Percentiles rank a stretch among this genome's conserved stretches.
Evolutionary conservation across 2,329 filamentous ascomycete species (phyloP).

Genomic region (Colletotrichum eleusines): DNA sequence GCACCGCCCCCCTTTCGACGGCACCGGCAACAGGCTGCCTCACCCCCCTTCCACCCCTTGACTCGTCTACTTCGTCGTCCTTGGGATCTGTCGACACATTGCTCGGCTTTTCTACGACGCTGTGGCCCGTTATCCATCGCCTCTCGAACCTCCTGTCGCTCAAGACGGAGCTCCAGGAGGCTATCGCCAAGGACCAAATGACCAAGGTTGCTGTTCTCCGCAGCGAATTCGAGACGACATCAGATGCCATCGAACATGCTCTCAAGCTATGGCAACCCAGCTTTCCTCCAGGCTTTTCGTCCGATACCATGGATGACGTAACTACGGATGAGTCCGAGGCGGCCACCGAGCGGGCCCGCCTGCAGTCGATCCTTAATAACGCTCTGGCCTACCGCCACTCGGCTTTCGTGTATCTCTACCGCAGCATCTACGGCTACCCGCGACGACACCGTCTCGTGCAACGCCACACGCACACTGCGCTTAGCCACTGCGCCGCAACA

Average conservation of each 20-base stretch:
- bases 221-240: slow-evolving; percentile 63
- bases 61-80: slow-evolving; percentile 60
- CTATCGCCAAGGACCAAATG: slow-evolving; percentile 55
- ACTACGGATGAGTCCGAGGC: slow-evolving; percentile 46
- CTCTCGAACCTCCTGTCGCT: slow-evolving; percentile 67
- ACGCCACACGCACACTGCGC: slow-evolving; percentile 61
- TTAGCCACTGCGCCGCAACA: slow-evolving; percentile 67
- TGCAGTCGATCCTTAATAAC: slow-evolving; percentile 69
- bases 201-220: slow-evolving; percentile 62
- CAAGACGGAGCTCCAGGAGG: slow-evolving; percentile 63
- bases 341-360: slow-evolving; percentile 53
- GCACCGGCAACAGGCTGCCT: slow-evolving; percentile 61
- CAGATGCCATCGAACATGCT: slow-evolving; percentile 67
- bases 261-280: slow-evolving; percentile 68
- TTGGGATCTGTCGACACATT: slow-evolving; percentile 68
- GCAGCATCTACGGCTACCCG: slow-evolving; percentile 63
- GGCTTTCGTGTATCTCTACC: slow-evolving; percentile 69
- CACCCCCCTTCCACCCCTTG: slow-evolving; percentile 60
- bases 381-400: slow-evolving; percentile 72
- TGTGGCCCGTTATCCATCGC: slow-evolving; percentile 74
- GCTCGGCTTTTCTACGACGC: slow-evolving; percentile 70
- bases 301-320: slow-evolving; percentile 43
- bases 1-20: slow-evolving; percentile 67
- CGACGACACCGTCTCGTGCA: slow-evolving; percentile 65
- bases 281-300: slow-evolving; percentile 56